Base-by-base conservation (phyloP, 768 basidiomycete genomes). In the Erythrobasidium yunnanense region DNA sequence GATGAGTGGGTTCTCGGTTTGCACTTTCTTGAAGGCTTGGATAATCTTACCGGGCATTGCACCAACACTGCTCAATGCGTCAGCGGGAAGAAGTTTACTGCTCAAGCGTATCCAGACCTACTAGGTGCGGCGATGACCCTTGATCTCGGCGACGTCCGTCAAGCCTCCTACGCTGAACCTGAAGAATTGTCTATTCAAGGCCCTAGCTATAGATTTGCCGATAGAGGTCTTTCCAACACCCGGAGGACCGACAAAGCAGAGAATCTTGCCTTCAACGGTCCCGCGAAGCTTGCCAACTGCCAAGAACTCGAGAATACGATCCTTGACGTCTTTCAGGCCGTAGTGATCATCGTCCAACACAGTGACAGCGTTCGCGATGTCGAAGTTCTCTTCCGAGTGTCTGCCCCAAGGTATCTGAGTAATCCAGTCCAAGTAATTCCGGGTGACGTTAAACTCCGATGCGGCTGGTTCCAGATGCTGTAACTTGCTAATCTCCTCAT, bases 221-320 rank as follows among this genome's bases (percentile, higher is more conserved):
- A 97, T 95, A 63, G 84, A 86, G 2, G 93, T 97, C 80, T 97
- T 96, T 42, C 93, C 93, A 2, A 99, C 95, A 74, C 93, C 93
- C 2, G 93, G 95, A 8, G 95, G 95, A 17, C 95, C 95, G 38
- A 87, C 89, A 23, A 99, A 83, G 73, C 91, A 93, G 45, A 97
- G 86, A 72, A 99, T 99, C 80, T 99, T 99, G 71, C 93, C 95
- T 73, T 97, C 81, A 18, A 97, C 90, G 0, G 87, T 90, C 6
- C 95, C 95, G 17, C 91, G 84, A 0, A 84, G 77, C 71, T 90
- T 79, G 49, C 92, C 86, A 13, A 96, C 87, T 0, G 89, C 91
- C 45, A 96, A 82, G 75, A 90, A 95, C 74, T 95, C 92, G 49
- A 95, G 87, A 3, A 95, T 77, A 4, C 92, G 81, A 69, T 88